Base-by-base conservation (phyloP, 768 basidiomycete species). In the Boletus rufocinnamomeus region DNA sequence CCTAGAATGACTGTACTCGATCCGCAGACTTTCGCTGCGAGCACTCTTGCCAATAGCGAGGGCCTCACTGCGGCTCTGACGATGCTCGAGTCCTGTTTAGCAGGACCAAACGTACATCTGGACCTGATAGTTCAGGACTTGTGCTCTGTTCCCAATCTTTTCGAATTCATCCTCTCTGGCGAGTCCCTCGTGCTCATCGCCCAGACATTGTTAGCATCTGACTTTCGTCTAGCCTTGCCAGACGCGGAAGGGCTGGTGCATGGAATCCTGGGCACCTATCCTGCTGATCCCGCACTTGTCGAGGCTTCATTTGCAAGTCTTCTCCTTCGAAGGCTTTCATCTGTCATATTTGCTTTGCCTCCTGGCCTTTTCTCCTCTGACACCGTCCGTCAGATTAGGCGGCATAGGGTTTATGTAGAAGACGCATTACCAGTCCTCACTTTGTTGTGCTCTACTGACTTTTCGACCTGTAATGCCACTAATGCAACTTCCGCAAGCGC, bases 241-340 rank as follows among this genome's bases (percentile, higher is more conserved):
- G 50, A 43, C 13, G 51, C 46, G 9, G n/a, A 37, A 28, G 21
- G 35, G 21, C n/a, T 76, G 25, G 56, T 63, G 41, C 21, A 41
- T 35, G 72, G 64, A 66, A 72, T 80, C 30, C 17, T 78, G n/a
- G 60, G 68, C 19, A 52, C 58, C 19, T 80, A 76, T n/a, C n/a
- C n/a, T n/a, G n/a, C n/a, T n/a, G n/a, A n/a, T n/a, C n/a, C n/a
- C n/a, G n/a, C n/a, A n/a, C n/a, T n/a, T n/a, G n/a, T n/a, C n/a
- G n/a, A n/a, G n/a, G n/a, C n/a, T n/a, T n/a, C n/a, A n/a, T n/a
- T n/a, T n/a, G n/a, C n/a, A n/a, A n/a, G n/a, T n/a, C n/a, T n/a
- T n/a, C n/a, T n/a, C n/a, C n/a, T n/a, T n/a, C n/a, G n/a, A n/a
- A n/a, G n/a, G n/a, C n/a, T n/a, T n/a, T n/a, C n/a, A n/a, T n/a